Base-by-base conservation (phyloP, 2,329 filamentous ascomycete genomes). In the Macrophomina tecta region DNA sequence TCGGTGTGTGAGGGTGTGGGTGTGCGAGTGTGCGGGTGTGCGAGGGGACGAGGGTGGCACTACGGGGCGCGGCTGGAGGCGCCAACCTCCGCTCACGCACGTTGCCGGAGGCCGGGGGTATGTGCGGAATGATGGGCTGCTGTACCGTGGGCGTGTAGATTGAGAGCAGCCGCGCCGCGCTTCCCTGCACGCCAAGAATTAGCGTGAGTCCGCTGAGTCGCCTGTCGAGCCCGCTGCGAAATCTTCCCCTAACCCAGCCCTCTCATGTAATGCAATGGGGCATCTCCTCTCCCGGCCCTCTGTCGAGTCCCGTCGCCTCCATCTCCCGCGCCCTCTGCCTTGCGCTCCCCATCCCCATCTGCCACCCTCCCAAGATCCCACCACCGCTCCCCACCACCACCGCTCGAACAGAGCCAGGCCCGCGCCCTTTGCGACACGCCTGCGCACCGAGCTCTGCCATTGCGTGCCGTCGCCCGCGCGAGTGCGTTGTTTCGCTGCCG, bases 181-280 rank as follows among this genome's bases (percentile, higher is more conserved):
- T 61, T 48, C 56, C 56, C 42, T 36, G 42, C 45, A 55, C 30
- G 58, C 58, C 58, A 62, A 62, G 58, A 14, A 28, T 23, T 62
- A 62, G 58, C 42, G 42, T 30, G 58, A 46, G 42, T 23, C 30
- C 30, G 30, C 45, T 62, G 58, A 48, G 30, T 62, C 38, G 38
- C 34, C 56, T 61, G 40, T 61, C 56, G 56, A 61, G 56, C 56
- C 56, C 56, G 56, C 56, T 61, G 28, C 32, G 56, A 51, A 51
- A 63, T 38, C 45, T 63, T 63, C 46, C 60, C 60, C 60, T 63
- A 63, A 63, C 60, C 60, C 60, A 63, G 45, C 45, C 46, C 53
- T 58, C 60, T 63, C 60, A 63, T 63, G 61, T 64, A 64, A 64
- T 64, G 61, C 48, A 64, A 52, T 52, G 61, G 60, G 38, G 30